Evolutionary conservation across 805 yeast genomes (phyloP), one percentile per base, ranked within the genome.

Genomic region (Yarrowia sp.): DNA sequence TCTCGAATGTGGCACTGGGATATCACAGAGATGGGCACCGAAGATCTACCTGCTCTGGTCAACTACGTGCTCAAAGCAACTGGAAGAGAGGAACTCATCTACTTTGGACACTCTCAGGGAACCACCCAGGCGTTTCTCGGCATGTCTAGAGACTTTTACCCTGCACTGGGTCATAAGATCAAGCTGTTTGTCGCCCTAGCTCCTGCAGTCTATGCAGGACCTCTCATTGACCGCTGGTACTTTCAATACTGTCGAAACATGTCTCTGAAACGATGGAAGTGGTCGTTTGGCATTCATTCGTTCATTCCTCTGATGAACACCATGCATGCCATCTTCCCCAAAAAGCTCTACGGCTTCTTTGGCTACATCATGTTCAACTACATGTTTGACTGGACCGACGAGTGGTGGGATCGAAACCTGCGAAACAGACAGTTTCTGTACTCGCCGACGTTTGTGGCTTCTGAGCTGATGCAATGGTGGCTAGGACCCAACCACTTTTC

Each of bases 391-490:
- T 95, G 98, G 98, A 86, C 84, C 74, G 96, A 92, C 73, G 76
- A 76, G 14, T 80, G 89, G 36, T 95, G 98, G 89, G 90, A 92
- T 74, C 80, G 78, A 33, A 78, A 82, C 34, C 78, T 91, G 30
- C 82, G 94, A 72, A 84, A 85, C 70, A 82, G 93, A 40, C 92
- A 91, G 77, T 92, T 94, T 70, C 77, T 93, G 7, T 93, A 92
- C 75, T 89, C 96, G 2, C 97, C 97, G 0, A 91, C 90, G 6
- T 90, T 85, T 75, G 89, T 93, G 15, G 88, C 96, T 33, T 83
- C 92, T 1, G 86, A 87, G 71, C 80, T 91, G 68, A 92, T 94
- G 97, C 83, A 86, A 55, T 95, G 98, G 98, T 94, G 98, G 98
- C 79, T 92, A 20, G 86, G 87, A 50, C 74, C 75, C 9, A 78